Conservation (phyloP, 345 rosid species). For the Euclidium syriacum region DNA sequence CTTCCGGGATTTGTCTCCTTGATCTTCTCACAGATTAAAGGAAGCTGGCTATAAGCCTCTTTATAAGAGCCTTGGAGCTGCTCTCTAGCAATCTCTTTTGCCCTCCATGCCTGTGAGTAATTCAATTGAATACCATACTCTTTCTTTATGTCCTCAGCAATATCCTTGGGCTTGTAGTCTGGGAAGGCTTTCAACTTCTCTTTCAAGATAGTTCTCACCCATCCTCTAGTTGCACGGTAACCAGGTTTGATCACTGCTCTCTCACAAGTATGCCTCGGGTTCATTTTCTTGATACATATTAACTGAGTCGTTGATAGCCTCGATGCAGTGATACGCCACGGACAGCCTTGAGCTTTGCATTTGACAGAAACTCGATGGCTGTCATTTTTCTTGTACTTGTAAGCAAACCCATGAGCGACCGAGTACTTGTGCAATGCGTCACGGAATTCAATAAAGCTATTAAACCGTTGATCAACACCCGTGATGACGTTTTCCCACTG, state of each 20-base stretch:
- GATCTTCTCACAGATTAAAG: slow-evolving; percentile 79
- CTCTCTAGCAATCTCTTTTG: slow-evolving; percentile 87
- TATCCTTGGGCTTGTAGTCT: slow-evolving; percentile 84
- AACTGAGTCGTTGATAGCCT: slow-evolving; percentile 79
- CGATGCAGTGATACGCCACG: slow-evolving; percentile 90
- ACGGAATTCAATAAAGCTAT: slow-evolving; percentile 71
- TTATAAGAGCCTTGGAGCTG: slow-evolving; percentile 92
- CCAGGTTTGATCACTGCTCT: slow-evolving; percentile 77
- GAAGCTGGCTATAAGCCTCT: slow-evolving; percentile 78
- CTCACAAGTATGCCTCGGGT: slow-evolving; percentile 75
- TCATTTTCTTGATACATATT: slow-evolving; percentile 84
- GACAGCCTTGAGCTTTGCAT: slow-evolving; percentile 85
- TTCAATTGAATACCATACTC: slow-evolving; percentile 90
- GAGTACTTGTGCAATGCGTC: slow-evolving; percentile 91
- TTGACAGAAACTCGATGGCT: slow-evolving; percentile 85
- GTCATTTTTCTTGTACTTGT: slow-evolving; percentile 86
- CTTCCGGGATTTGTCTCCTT: slow-evolving; percentile 96
- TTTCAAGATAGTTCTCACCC: slow-evolving; percentile 92
- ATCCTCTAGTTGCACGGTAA: slow-evolving; percentile 78
- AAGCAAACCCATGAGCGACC: slow-evolving; percentile 82
- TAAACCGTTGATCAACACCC: slow-evolving; percentile 86
- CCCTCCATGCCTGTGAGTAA: slow-evolving; percentile 94
- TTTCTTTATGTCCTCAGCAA: slow-evolving; percentile 78
- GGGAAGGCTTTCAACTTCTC: slow-evolving; percentile 82
- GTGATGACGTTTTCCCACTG: slow-evolving; percentile 90